Evolutionary conservation across 1,139 yeast genomes (phyloP).

Genomic region (Yamadazyma kanchanaburiensis): DNA sequence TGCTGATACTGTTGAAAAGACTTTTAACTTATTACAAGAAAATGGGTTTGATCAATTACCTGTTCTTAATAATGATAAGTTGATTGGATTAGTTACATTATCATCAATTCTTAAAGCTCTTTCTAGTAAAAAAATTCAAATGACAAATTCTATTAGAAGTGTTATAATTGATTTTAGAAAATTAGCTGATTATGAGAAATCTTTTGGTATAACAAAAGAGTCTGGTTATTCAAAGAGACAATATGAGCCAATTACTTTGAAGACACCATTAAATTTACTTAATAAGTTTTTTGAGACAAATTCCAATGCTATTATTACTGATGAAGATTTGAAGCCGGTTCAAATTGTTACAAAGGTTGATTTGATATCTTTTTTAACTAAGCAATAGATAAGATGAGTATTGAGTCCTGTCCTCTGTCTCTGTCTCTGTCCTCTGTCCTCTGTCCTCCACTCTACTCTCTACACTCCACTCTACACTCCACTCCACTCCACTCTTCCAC

Average conservation of each 20-base stretch:
- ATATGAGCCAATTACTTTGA: constrained; percentile 66
- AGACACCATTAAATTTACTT: constrained; percentile 65
- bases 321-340: constrained; percentile 64
- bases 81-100: constrained; percentile 75
- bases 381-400: constrained; percentile 3
- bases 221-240: constrained; percentile 60
- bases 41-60: constrained; percentile 89
- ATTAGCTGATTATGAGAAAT: constrained; percentile 66
- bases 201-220: constrained; percentile 60
- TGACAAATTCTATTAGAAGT: constrained; percentile 57
- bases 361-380: constrained; percentile 57
- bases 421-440: too few relatives aligned
- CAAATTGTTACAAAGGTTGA: constrained; percentile 90
- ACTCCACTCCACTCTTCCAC: too few relatives aligned
- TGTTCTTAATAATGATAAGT: constrained; percentile 55
- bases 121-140: constrained; percentile 59
- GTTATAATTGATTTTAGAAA: constrained; percentile 75
- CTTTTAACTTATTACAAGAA: constrained; percentile 67
- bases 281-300: constrained; percentile 83
- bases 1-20: constrained; percentile 60
- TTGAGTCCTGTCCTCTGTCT: too few relatives aligned
- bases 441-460: too few relatives aligned
- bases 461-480: too few relatives aligned
- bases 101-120: constrained; percentile 69
- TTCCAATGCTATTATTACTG: constrained; percentile 84